Conservation (phyloP, 2,329 filamentous ascomycete species). For the Ceratocystis lukuohia region DNA sequence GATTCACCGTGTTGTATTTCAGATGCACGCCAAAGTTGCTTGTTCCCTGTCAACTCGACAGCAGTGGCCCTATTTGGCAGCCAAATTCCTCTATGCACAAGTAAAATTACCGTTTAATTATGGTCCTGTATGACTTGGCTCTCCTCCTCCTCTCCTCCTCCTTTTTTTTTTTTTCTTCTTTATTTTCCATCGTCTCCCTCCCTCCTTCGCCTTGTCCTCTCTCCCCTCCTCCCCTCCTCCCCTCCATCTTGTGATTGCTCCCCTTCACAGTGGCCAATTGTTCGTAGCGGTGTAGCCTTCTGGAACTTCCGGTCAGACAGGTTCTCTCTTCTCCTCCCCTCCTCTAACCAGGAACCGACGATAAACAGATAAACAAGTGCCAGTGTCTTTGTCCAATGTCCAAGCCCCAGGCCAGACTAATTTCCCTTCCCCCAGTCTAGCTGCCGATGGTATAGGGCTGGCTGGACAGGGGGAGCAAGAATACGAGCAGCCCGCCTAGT, state of each 20-base stretch:
- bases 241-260: neutral
- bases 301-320: neutral
- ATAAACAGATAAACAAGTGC: neutral
- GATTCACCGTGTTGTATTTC: neutral
- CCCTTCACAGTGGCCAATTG: neutral
- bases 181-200: neutral
- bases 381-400: neutral
- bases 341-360: neutral
- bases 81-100: neutral
- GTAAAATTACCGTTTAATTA: neutral
- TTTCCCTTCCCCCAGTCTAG: neutral
- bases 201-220: neutral
- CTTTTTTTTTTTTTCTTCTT: neutral
- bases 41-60: conserved; percentile 5
- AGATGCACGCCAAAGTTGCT: neutral
- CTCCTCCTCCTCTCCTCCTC: neutral
- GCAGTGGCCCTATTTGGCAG: neutral
- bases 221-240: neutral
- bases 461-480: no score
- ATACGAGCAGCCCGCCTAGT: no score
- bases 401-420: neutral
- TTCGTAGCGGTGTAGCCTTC: neutral
- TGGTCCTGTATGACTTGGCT: neutral
- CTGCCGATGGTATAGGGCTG: neutral
- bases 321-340: neutral